Evolutionary conservation across 805 yeast genomes (phyloP).

Genomic region (Candida mattraensis): DNA sequence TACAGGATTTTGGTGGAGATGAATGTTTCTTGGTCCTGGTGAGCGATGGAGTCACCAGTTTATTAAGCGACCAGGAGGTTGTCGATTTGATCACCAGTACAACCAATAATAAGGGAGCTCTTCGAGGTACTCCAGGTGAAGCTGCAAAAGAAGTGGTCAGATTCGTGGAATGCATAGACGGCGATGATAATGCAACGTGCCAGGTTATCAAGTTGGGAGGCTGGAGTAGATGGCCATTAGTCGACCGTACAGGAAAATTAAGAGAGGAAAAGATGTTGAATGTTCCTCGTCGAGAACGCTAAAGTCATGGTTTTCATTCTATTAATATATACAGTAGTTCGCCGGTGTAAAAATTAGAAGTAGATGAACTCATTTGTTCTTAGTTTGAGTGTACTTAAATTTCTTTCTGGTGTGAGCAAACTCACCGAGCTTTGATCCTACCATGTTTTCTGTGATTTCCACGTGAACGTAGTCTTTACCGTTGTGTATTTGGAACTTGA

Average conservation of each 20-base stretch:
- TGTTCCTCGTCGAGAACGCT: constrained; percentile 21
- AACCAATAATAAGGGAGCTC: constrained; percentile 59
- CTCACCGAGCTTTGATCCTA: constrained; percentile 92
- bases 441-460: constrained; percentile 91
- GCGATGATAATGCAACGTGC: constrained; percentile 96
- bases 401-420: constrained; percentile 93
- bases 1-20: constrained; percentile 66
- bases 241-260: constrained; percentile 78
- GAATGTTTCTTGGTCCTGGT: constrained; percentile 83
- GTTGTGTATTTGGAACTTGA: constrained; percentile 92
- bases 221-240: constrained; percentile 92
- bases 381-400: constrained; percentile 77
- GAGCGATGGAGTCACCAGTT: constrained; percentile 85
- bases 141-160: constrained; percentile 84
- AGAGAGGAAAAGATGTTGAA: constrained; percentile 63
- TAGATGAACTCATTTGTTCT: constrained; percentile 44
- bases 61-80: constrained; percentile 84
- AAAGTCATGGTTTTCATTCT: constrained; percentile 1
- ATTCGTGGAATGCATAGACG: constrained; percentile 83
- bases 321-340: constrained; percentile 12
- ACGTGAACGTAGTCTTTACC: constrained; percentile 92
- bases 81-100: constrained; percentile 82
- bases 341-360: constrained; percentile 1
- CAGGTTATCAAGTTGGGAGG: constrained; percentile 75
- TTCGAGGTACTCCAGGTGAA: constrained; percentile 75